Evolutionary conservation across 192 early-diverging fungal genomes (phyloP).

Genomic region (Podochytrium sp.): DNA sequence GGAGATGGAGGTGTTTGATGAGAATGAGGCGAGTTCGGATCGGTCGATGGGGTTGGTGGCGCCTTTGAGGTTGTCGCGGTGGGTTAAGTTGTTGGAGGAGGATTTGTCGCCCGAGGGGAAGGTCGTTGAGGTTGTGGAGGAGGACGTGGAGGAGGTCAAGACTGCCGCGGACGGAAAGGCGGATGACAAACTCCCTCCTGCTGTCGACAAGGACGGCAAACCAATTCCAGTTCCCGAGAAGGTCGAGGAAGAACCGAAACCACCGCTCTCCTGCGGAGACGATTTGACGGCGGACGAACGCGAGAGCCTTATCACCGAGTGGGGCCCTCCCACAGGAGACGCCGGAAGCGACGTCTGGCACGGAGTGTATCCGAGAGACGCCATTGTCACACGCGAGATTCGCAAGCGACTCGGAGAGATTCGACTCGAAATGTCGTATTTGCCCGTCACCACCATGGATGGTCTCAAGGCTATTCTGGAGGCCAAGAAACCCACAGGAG

Average conservation of each 20-base stretch:
- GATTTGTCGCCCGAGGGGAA: neutral
- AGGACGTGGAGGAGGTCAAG: neutral
- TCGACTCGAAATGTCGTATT: slow-evolving; percentile 42
- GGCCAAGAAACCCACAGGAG: neutral
- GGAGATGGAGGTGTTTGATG: slow-evolving; percentile 81
- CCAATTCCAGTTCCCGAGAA: neutral
- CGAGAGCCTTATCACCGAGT: slow-evolving; percentile 46
- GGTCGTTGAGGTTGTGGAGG: neutral
- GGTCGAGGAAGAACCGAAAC: slow-evolving; percentile 15
- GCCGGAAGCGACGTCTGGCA: slow-evolving; percentile 42
- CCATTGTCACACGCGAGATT: neutral
- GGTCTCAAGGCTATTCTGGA: neutral
- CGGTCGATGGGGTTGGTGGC: slow-evolving; percentile 65
- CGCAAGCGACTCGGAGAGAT: slow-evolving; percentile 30
- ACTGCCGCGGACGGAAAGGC: too few relatives aligned
- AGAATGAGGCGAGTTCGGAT: slow-evolving; percentile 76
- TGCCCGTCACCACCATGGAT: slow-evolving; percentile 34
- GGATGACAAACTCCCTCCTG: too few relatives aligned
- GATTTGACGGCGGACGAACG: slow-evolving; percentile 39
- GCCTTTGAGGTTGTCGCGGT: slow-evolving; percentile 35
- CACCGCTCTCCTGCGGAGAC: slow-evolving; percentile 6
- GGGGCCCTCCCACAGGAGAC: slow-evolving; percentile 52
- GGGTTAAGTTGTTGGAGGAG: slow-evolving; percentile 55
- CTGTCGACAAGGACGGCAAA: too few relatives aligned
- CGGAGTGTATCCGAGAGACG: neutral